Percentiles rank a stretch among this genome's conserved stretches.
These are phyloP conservation scores for Bruguiera sexangula DNA, from an alignment of 345 rosid genomes.

Conservation along the genomic window DNA sequence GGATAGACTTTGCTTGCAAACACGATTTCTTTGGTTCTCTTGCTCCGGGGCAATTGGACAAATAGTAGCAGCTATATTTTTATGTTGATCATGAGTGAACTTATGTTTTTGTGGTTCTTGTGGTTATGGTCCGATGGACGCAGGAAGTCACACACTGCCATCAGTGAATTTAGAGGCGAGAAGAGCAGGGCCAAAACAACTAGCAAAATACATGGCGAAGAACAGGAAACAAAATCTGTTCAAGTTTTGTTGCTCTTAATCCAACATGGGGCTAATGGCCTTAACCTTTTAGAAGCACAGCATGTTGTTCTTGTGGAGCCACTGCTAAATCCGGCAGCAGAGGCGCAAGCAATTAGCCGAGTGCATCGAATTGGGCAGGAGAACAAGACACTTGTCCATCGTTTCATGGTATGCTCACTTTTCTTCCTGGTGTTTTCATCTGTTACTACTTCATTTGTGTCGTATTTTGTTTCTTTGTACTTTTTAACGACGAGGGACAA, in stretches of 20 bases:
- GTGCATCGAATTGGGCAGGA: slow-evolving; percentile 93
- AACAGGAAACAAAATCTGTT: slow-evolving; percentile 35
- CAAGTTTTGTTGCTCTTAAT: slow-evolving; percentile 82
- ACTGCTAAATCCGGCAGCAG: slow-evolving; percentile 89
- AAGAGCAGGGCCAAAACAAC: slow-evolving; percentile 26
- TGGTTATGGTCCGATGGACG: slow-evolving; percentile 16
- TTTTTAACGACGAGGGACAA: neutral
- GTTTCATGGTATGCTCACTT: slow-evolving; percentile 60
- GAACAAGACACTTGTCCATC: slow-evolving; percentile 74
- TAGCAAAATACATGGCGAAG: slow-evolving; percentile 12
- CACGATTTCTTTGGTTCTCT: too few relatives aligned
- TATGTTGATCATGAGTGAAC: neutral
- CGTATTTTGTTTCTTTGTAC: neutral
- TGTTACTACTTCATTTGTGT: neutral
- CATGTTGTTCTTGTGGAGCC: slow-evolving; percentile 96
- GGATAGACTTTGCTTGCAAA: too few relatives aligned
- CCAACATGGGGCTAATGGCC: slow-evolving; percentile 97
- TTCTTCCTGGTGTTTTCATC: slow-evolving; percentile 2
- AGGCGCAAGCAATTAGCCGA: slow-evolving; percentile 94
- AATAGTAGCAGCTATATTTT: too few relatives aligned
- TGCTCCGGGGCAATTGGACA: too few relatives aligned
- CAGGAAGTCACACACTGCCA: slow-evolving; percentile 86
- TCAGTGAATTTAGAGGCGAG: slow-evolving; percentile 68
- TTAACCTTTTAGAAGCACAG: slow-evolving; percentile 91
- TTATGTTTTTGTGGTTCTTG: slow-evolving; percentile 7